Base-by-base conservation (phyloP, 129 eudicot genomes). In the Calendula officinalis region DNA sequence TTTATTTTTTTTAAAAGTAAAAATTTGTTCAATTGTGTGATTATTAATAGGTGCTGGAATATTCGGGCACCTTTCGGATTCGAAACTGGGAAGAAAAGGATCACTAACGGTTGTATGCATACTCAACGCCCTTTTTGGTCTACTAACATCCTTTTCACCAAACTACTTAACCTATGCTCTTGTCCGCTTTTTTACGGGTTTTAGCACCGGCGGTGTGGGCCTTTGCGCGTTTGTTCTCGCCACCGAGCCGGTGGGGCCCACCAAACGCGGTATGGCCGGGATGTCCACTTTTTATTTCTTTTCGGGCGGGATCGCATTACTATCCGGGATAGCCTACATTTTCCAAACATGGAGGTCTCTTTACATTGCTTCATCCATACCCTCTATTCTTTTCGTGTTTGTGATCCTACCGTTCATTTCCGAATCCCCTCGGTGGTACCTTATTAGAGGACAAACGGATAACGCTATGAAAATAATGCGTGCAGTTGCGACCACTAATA, bases 211-310 rank as follows among this genome's bases (percentile, higher is more conserved):
- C n/a, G 97, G 97, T 0, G 95, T 82, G 6, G 97, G 95, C 60
- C 83, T 91, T 5, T 91, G 97, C 6, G 82, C 94, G 0, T 91
- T 91, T 50, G 97, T 91, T 55, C 94, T 91, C 4, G 86, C 97
- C 45, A 91, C 97, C 16, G 97, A 91, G 52, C 97, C 97, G 0
- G 71, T 91, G 6, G 97, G 97, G 9, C 97, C 90, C 2, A 36
- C 85, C 4, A 84, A 74, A 65, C 95, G 97, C 0, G 97, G 97
- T 41, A 17, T 75, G 0, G 97, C 94, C 3, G 97, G 97, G 22
- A 91, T 91, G 95, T 91, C 97, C 55, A 87, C 95, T 15, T 91
- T 91, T 77, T 91, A 91, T 70, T 91, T 91, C 76, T 91, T 91
- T 81, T 91, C 95, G 3, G 68, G 76, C 8, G 97, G 97, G 33